Conservation (phyloP, 83 land plant species). For the Picea engelmannii region DNA sequence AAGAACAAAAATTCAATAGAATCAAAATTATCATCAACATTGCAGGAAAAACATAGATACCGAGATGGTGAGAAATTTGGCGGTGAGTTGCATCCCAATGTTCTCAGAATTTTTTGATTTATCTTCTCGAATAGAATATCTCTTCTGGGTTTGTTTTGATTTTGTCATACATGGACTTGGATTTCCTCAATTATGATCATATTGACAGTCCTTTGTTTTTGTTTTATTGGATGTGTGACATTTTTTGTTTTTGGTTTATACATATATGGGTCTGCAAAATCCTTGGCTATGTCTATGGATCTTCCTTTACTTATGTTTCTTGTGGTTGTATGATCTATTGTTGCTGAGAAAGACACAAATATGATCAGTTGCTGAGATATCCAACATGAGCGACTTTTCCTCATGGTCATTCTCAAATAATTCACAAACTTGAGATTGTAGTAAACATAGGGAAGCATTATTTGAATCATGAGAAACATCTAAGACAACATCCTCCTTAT, state of each 20-base stretch:
- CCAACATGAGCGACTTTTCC: too few species aligned
- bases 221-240: neutral
- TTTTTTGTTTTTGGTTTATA: neutral
- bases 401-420: neutral
- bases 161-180: neutral
- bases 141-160: slow-evolving; percentile 5
- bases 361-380: too few species aligned
- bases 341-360: too few species aligned
- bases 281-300: neutral
- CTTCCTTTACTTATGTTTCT: neutral
- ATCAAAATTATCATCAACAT: neutral
- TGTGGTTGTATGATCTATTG: neutral
- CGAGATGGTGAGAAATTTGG: neutral
- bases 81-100: neutral
- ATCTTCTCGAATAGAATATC: neutral
- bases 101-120: neutral
- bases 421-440: neutral
- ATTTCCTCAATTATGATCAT: neutral
- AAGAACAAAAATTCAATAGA: neutral
- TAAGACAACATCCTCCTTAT: neutral
- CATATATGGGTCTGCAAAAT: neutral
- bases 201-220: neutral
- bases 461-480: neutral
- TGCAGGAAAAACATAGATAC: neutral
- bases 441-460: neutral